Evolutionary conservation across 768 basidiomycete species (phyloP), one percentile per base, ranked within the genome.

Genomic region (Candolleomyces efflorescens): DNA sequence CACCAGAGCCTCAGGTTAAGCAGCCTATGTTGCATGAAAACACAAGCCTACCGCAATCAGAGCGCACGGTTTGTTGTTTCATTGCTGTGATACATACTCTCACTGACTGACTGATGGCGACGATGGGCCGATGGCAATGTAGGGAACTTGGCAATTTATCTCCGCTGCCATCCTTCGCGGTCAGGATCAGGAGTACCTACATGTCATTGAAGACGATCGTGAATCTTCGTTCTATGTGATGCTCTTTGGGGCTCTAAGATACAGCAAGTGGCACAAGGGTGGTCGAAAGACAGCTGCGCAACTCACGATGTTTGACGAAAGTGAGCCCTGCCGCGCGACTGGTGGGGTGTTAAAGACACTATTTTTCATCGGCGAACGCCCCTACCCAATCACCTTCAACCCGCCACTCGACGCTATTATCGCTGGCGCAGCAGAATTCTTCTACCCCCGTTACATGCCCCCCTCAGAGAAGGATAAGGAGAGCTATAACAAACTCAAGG

Each of bases 131-230:
- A 39, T 39, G 38, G 9, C n/a, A n/a, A n/a, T n/a, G n/a, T n/a
- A 23, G 43, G 5, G 63, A 49, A 49, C 48, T 6, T 49, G 48
- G 48, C 48, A 49, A 24, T 49, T 49, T 23, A 49, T 49, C n/a
- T 27, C 22, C 6, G 27, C 5, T 24, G 48, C 22, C 5, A 15
- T 49, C 22, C 38, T 39, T 39, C 9, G 38, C 38, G 9, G 38
- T 17, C 9, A 9, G 17, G 38, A 9, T n/a, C n/a, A n/a, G 38
- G 38, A 39, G 9, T 39, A 17, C 38, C 48, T n/a, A n/a, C n/a
- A 49, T 22, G 15, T 17, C 27, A 49, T 49, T 24, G 48, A 5
- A 20, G 48, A 49, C 24, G 48, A 49, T 20, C 48, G 48, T 15
- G 48, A 49, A 27, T 49, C 48, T 6, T 22, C 48, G 48, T 49